Base-by-base conservation (phyloP, 2,329 filamentous ascomycete species). In the Aspergillus latus region DNA sequence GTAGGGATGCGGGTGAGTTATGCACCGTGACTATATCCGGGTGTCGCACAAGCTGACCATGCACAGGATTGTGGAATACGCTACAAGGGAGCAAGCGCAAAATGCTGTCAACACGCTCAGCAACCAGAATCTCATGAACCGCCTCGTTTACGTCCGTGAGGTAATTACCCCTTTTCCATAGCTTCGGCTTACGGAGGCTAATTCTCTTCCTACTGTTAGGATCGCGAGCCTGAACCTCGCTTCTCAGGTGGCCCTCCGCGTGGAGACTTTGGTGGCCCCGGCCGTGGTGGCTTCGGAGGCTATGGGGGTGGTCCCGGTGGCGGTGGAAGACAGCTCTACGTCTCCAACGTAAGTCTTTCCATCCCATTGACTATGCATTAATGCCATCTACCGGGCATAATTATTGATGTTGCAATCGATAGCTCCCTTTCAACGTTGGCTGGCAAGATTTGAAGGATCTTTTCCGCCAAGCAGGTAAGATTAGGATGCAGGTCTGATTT, bases 371-470 rank as follows among this genome's bases (percentile, higher is more conserved):
- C 43, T 43, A 21, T 56, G 52, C 61, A 61, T 51, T 58, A 54
- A 54, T 57, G 58, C 47, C 44, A 49, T 49, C 13, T 5, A 32
- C 46, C 42, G 53, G 58, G 61, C 62, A 61, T 64, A 39, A 21
- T 4, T 68, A 66, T 76, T 80, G 67, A 76, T 73, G 21, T 21
- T 70, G 36, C 58, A 55, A 62, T 66, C 50, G 60, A 42, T 77
- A 99, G 94, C 89, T 99, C 66, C 94, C 94, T 16, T 99, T 92
- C 80, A 96, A 91, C 64, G 90, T 96, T 67, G 94, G 94, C 73
- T 99, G 94, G 94, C 94, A 99, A 79, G 94, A 99, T 76, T 80
- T 99, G 66, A 99, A 99, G 80, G 94, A 99, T 76, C 83, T 99
- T 65, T 99, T 99, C 83, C 90, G 94, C 71, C 92, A 97, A 84